These are phyloP conservation scores for Rubia yunnanensis DNA, from an alignment of 257 asterid species.

Conservation along the genomic window DNA sequence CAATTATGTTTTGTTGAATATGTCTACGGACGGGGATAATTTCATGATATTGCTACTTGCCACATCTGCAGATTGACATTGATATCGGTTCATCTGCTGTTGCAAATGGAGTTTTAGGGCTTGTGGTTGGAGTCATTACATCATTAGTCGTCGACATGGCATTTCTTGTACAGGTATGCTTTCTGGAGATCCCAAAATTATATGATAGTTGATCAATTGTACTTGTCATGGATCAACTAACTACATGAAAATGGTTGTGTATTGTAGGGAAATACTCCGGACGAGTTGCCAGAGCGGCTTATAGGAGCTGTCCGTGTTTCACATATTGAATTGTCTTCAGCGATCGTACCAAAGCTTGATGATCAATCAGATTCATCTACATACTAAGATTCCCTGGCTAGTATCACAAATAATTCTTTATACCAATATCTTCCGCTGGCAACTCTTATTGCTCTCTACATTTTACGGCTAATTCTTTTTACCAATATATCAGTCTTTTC, in stretches of 20 bases:
- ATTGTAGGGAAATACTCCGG: constrained; percentile 27
- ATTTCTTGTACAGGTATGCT: constrained; percentile 86
- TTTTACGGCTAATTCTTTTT: not conserved
- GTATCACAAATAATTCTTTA: constrained; percentile 12
- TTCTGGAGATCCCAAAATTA: constrained; percentile 8
- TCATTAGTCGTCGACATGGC: constrained; percentile 97
- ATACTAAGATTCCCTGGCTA: constrained; percentile 6
- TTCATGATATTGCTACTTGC: not conserved
- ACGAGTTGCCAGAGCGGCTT: constrained; percentile 42
- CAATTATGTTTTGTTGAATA: not conserved
- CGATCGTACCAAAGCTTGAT: constrained; percentile 30
- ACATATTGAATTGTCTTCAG: constrained; percentile 36
- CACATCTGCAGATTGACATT: constrained; percentile 63
- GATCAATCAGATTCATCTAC: constrained; percentile 16
- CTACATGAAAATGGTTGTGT: not conserved
- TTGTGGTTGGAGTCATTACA: constrained; percentile 85
- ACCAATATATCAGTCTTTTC: not conserved
- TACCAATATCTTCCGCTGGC: constrained; percentile 1
- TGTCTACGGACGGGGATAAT: not conserved
- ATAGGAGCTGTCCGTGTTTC: constrained; percentile 40
- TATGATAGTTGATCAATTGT: not conserved
- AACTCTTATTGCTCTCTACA: constrained; percentile 3
- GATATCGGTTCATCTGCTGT: constrained; percentile 97
- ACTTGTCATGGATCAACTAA: not conserved
- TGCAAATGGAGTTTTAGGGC: constrained; percentile 97